Percentiles rank a stretch among this genome's conserved stretches.
Conservation (phyloP, 1,139 yeast genomes). For the Blastobotrys buckinghamii region DNA sequence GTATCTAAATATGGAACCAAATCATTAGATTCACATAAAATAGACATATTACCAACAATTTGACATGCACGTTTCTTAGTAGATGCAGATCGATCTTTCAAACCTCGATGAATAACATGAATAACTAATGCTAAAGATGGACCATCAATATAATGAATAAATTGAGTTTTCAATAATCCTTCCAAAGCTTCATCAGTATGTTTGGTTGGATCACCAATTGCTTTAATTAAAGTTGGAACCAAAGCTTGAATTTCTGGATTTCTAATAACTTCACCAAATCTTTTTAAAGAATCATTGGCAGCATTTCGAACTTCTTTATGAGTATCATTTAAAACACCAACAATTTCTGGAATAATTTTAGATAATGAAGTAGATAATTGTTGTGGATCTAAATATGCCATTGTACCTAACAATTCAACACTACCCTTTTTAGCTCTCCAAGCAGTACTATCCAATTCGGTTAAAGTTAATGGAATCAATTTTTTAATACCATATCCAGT, state of each 20-base stretch:
- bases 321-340: slow-evolving; percentile 87
- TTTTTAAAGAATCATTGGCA: slow-evolving; percentile 80
- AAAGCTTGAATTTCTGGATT: slow-evolving; percentile 92
- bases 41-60: slow-evolving; percentile 98
- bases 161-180: slow-evolving; percentile 80
- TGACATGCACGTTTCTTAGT: slow-evolving; percentile 94
- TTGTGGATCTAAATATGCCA: slow-evolving; percentile 96
- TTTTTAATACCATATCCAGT: slow-evolving; percentile 90
- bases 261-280: slow-evolving; percentile 94
- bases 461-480: slow-evolving; percentile 84
- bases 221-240: slow-evolving; percentile 84
- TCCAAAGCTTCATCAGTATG: slow-evolving; percentile 85
- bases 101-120: slow-evolving; percentile 92
- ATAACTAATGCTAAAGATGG: slow-evolving; percentile 93
- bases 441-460: slow-evolving; percentile 78
- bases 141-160: slow-evolving; percentile 96
- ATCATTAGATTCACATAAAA: slow-evolving; percentile 84
- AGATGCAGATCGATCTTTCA: slow-evolving; percentile 86
- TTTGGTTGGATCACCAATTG: slow-evolving; percentile 93
- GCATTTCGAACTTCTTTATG: slow-evolving; percentile 96
- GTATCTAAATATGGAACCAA: slow-evolving; percentile 74
- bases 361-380: slow-evolving; percentile 88
- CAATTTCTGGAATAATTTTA: slow-evolving; percentile 90
- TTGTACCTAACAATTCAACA: slow-evolving; percentile 90
- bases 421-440: slow-evolving; percentile 98